Evolutionary conservation across 306 rosid genomes (phyloP), one percentile per base, ranked within the genome.

Genomic region (Cucurbita moschata): DNA sequence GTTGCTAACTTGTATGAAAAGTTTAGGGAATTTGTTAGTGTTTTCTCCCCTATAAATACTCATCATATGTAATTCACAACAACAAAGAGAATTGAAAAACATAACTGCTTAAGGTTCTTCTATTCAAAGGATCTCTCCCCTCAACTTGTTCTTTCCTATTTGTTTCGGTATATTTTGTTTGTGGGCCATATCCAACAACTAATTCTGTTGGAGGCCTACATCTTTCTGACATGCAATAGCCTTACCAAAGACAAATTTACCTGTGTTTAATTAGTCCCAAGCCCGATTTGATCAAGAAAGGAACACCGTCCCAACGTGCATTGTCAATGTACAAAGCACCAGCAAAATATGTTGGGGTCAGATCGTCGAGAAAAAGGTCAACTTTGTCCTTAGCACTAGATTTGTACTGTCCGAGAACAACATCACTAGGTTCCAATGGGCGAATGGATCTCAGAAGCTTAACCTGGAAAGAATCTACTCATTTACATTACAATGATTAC

Each of bases 301-400:
- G 98, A 79, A 93, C 98, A 26, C 98, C 98, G 66, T 93, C 97
- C 97, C 98, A 93, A n/a, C 96, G 85, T 74, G 94, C 97, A 82
- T 90, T 93, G 81, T 93, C 92, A 54, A 88, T 87, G 78, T 83
- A 87, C 71, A 93, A 66, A 59, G 92, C 96, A 85, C 93, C 88
- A 62, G 96, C 90, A 13, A 88, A 90, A 84, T 88, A 93, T 57
- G 97, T 93, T 49, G 98, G 96, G 8, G 96, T 87, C 81, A 84
- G 82, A 62, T 84, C 84, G 75, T 93, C 81, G 63, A 80, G 76
- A 82, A 58, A 79, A 8, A 72, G 62, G 70, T 85, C 89, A 54
- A 82, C 83, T 62, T 80, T 83, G 72, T 85, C 86, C 46, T 79
- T 62, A 13, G 77, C 63, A 79, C 89, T 86, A 50, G 84, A 85